phyloP scores from a whole-genome alignment of 208 protist species.

The Porcisia deanei region DNA sequence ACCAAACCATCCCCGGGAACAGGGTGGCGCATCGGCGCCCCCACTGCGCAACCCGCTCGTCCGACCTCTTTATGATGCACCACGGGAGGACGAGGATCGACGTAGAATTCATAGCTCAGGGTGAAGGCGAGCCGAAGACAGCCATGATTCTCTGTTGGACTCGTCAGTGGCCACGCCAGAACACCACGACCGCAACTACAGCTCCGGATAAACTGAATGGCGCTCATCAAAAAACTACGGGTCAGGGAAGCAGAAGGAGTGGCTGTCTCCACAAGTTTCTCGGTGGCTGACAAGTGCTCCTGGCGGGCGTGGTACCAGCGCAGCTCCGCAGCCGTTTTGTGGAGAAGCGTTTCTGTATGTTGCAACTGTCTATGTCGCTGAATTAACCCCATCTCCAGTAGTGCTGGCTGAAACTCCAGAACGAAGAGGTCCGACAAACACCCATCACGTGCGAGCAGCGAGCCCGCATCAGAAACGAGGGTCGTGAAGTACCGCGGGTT shows the following conservation, averaged over 20 bases:
- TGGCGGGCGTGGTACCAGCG: background rate
- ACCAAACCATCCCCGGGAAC: background rate
- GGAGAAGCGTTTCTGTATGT: too few relatives aligned
- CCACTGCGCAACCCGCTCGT: background rate
- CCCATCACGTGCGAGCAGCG: conserved; percentile 9
- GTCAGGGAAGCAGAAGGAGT: background rate
- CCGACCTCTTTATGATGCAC: too few relatives aligned
- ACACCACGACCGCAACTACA: conserved; percentile 4
- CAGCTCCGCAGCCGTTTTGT: background rate
- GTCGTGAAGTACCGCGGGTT: conserved; percentile 15
- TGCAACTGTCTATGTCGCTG: background rate
- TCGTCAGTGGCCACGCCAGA: conserved; percentile 22
- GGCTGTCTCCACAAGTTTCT: background rate
- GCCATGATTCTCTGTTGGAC: conserved; percentile 10
- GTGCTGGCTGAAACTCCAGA: conserved; percentile 28
- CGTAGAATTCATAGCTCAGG: conserved; percentile 22
- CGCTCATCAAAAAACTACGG: background rate
- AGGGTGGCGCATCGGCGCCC: background rate
- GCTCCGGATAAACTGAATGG: background rate
- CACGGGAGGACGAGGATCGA: background rate
- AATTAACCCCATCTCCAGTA: background rate
- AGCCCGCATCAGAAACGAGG: conserved; percentile 5
- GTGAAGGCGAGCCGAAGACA: conserved; percentile 21
- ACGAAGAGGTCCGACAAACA: conserved; percentile 52
- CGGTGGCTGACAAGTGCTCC: background rate